A percentile compares a stretch with the other conserved stretches of the same genome.
phyloP scores from a whole-genome alignment of 1,139 yeast species.

The Kodamaea suecica region DNA sequence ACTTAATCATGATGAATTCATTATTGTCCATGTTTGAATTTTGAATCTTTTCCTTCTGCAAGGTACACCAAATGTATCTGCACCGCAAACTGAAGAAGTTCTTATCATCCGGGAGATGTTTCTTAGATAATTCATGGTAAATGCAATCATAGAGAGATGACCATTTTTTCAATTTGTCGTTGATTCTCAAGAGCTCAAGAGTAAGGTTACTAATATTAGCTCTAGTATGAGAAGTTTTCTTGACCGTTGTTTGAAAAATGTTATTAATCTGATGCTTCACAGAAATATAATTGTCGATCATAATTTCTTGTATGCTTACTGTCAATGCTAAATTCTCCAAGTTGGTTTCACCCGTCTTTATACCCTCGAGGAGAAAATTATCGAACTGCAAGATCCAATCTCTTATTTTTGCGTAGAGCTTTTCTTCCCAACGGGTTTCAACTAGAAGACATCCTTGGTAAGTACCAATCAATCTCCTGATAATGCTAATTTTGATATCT shows the following conservation, averaged over 20 bases:
- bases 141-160: conserved; percentile 18
- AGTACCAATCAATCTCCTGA: conserved; percentile 36
- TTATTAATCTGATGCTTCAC: conserved; percentile 26
- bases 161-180: conserved; percentile 44
- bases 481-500: conserved; percentile 44
- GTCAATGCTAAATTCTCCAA: conserved; percentile 14
- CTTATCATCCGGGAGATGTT: not conserved
- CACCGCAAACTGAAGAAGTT: conserved; percentile 8
- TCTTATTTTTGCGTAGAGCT: conserved; percentile 22
- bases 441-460: conserved; percentile 18
- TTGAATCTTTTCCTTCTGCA: conserved; percentile 30
- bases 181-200: conserved; percentile 36
- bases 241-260: conserved; percentile 16
- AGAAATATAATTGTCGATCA: conserved; percentile 49
- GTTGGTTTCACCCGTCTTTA: not conserved
- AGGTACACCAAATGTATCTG: conserved; percentile 37
- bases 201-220: conserved; percentile 28
- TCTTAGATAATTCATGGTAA: conserved; percentile 9
- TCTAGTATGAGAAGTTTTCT: conserved; percentile 21
- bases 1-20: conserved; percentile 22
- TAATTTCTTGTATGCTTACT: conserved; percentile 49
- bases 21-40: conserved; percentile 33
- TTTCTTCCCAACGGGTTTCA: conserved; percentile 27
- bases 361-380: conserved; percentile 12
- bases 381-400: conserved; percentile 40